Conservation (phyloP, 805 yeast species). For the Sugiyamaella mastotermitis region DNA sequence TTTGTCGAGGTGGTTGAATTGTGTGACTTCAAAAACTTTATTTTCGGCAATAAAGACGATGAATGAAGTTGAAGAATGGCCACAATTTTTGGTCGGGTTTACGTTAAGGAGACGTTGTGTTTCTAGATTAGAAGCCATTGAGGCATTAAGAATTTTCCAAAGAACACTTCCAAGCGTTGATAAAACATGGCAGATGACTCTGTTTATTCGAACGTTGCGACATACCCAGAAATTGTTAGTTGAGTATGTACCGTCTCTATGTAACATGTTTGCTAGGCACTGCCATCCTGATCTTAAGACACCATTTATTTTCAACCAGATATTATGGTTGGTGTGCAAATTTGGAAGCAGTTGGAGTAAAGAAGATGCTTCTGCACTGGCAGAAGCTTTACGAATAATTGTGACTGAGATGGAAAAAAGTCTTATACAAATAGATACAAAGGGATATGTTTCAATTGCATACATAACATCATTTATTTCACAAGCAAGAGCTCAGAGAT, state of each 20-base stretch:
- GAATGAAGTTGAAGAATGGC: conserved; percentile 21
- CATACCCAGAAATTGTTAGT: conserved; percentile 18
- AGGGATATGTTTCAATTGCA: conserved; percentile 28
- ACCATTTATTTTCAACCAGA: conserved; percentile 20
- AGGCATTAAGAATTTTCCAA: conserved; percentile 20
- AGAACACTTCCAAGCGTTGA: conserved; percentile 7
- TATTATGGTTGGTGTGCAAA: conserved; percentile 25
- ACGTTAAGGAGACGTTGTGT: conserved; percentile 21
- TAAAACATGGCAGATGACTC: conserved; percentile 16
- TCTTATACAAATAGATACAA: conserved; percentile 20
- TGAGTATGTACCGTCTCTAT: conserved; percentile 24
- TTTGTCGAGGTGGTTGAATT: conserved; percentile 16
- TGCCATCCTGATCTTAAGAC: conserved; percentile 5
- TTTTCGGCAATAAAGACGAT: conserved; percentile 18
- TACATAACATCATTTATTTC: conserved; percentile 13
- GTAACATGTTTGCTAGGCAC: conserved; percentile 19
- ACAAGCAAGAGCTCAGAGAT: conserved; percentile 9
- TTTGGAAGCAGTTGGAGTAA: conserved; percentile 24
- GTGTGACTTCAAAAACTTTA: conserved; percentile 16
- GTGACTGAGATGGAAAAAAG: conserved; percentile 17
- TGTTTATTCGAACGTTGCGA: conserved; percentile 18
- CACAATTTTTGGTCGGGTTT: conserved; percentile 23
- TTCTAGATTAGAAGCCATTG: conserved; percentile 21
- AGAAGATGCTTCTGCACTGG: conserved; percentile 16
- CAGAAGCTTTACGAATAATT: conserved; percentile 23